Evolutionary conservation across 306 rosid species (phyloP).

Genomic region (Amphicarpaea edgeworthii): DNA sequence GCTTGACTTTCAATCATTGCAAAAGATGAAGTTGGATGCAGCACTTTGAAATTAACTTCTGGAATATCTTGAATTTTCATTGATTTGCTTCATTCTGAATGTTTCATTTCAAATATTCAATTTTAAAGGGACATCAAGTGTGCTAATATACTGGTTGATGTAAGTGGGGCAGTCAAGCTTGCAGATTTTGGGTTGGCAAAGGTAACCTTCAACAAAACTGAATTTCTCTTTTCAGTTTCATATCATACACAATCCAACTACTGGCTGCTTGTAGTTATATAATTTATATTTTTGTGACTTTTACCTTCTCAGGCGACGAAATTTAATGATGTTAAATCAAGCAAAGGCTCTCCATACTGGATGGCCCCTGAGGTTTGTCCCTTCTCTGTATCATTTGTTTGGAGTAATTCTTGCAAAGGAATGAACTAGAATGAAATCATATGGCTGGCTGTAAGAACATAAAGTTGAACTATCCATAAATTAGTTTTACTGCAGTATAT

Average conservation of each 20-base stretch:
- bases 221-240: constrained; percentile 17
- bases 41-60: constrained; percentile 18
- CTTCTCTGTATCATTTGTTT: constrained; percentile 32
- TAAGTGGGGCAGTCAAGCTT: constrained; percentile 62
- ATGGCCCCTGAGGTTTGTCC: constrained; percentile 74
- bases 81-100: constrained; percentile 36
- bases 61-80: constrained; percentile 31
- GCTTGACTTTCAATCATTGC: constrained; percentile 16
- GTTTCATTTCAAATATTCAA: constrained; percentile 28
- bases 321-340: constrained; percentile 64
- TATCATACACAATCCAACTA: constrained; percentile 13
- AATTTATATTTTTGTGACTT: constrained; percentile 38
- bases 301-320: constrained; percentile 60
- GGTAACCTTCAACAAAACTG: constrained; percentile 48
- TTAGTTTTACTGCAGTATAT: constrained; percentile 9
- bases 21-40: constrained; percentile 5
- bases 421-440: constrained; percentile 35
- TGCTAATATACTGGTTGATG: constrained; percentile 68
- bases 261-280: constrained; percentile 12
- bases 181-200: constrained; percentile 78
- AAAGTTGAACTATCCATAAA: constrained; percentile 10
- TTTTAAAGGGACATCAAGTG: constrained; percentile 69
- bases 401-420: constrained; percentile 32
- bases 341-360: constrained; percentile 73
- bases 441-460: constrained; percentile 15